Base-by-base conservation (phyloP, 83 land plant species). In the Picea mariana region DNA sequence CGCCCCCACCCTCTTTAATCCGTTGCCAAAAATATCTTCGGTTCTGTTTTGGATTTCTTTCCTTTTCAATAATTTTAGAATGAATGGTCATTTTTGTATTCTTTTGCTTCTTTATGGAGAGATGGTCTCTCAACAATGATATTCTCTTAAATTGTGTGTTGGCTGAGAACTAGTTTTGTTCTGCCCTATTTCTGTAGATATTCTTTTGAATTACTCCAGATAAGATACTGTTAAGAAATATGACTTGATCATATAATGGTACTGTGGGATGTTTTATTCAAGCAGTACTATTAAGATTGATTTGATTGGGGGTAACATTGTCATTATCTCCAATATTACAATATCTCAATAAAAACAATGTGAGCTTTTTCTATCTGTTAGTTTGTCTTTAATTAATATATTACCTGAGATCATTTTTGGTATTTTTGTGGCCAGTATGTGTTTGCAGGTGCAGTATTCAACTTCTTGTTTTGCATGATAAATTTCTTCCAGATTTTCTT, bases 151-250 rank as follows among this genome's bases (percentile, higher is more conserved):
- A 5, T 49, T 40, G 7, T 75, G 60, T 49, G 23, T 75, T 75
- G 78, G 60, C 17, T 72, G 21, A 49, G 31, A 49, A 47, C 27
- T 23, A 58, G 27, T 24, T 75, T 75, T 75, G n/a, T 75, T 75
- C 78, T 47, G 17, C 17, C 42, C 76, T 72, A 21, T 72, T 40
- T 69, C n/a, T 20, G 55, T 17, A 40, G 8, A 38, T 71, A 18
- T 40, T 44, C 44, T 40, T 71, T 71, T 71, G 55, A 44, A 73
- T 7, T 73, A 42, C 21, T 24, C 0, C 13, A 75, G 78, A 75
- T 52, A 75, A 75, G 52, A 23, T 75, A 5, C 78, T 75, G 78
- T 49, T 47, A 49, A 75, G 23, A 75, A 49, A n/a, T 1, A 20
- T n/a, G 16, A 72, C 31, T 9, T 21, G 21, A 44, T 75, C 49